Percentiles rank a stretch among this genome's conserved stretches.
Conservation (phyloP, 805 yeast genomes). For the Yamadazyma laniorum region DNA sequence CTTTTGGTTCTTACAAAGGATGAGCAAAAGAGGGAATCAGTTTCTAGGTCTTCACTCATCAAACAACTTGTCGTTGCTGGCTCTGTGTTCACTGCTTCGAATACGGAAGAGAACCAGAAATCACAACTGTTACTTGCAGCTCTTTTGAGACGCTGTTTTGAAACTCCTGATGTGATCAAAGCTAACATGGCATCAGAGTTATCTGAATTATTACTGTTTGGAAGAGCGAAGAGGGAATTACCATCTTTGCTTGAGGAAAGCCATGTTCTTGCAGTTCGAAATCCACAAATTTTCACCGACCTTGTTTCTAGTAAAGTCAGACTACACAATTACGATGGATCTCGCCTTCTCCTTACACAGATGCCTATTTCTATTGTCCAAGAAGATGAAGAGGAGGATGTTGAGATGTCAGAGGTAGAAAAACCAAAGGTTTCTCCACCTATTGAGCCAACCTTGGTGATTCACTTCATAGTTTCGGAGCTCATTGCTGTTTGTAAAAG, state of each 20-base stretch:
- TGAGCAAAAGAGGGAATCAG: slow-evolving; percentile 34
- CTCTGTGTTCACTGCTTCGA: slow-evolving; percentile 22
- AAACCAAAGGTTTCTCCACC: slow-evolving; percentile 4
- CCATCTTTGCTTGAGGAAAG: slow-evolving; percentile 48
- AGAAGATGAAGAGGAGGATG: slow-evolving; percentile 27
- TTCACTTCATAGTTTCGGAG: slow-evolving; percentile 62
- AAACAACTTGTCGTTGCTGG: slow-evolving; percentile 47
- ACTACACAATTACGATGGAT: slow-evolving; percentile 44
- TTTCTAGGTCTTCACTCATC: slow-evolving; percentile 49
- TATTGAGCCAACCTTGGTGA: slow-evolving; percentile 49
- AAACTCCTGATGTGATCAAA: slow-evolving; percentile 50
- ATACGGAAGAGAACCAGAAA: slow-evolving; percentile 11
- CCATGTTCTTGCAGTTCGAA: slow-evolving; percentile 46
- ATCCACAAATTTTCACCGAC: slow-evolving; percentile 49
- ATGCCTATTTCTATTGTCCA: slow-evolving; percentile 17
- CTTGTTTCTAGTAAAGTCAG: slow-evolving; percentile 41
- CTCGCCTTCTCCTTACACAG: slow-evolving; percentile 19
- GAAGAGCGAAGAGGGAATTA: slow-evolving; percentile 41
- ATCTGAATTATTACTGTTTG: slow-evolving; percentile 24
- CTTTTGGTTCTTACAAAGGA: slow-evolving; percentile 40
- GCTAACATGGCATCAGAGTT: slow-evolving; percentile 53
- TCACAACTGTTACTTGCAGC: slow-evolving; percentile 31
- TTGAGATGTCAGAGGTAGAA: slow-evolving; percentile 8
- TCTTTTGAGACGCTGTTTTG: slow-evolving; percentile 69
- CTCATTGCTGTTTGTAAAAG: slow-evolving; percentile 48